Base-by-base conservation (phyloP, 2,329 filamentous ascomycete genomes). In the Ascochyta viciae-villosae region DNA sequence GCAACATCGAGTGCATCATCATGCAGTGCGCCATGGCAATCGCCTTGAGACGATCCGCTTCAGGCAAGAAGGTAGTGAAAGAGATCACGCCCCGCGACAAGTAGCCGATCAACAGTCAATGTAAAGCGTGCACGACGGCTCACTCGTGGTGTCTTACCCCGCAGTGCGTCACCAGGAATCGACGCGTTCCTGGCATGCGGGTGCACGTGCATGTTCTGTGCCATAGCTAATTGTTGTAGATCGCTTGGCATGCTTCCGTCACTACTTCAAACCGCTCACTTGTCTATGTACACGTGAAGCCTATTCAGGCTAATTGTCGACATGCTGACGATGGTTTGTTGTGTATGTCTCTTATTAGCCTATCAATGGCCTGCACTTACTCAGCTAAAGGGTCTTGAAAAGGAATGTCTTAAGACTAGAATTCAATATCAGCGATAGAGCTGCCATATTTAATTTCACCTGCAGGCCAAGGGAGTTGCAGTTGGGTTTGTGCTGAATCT, bases 1-100 rank as follows among this genome's bases (percentile, higher is more conserved):
- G 39, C 49, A 33, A 46, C 37, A 49, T 57, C 31, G 26, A 55
- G 29, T 53, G 47, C 57, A 62, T 58, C 60, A 62, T 60, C 53
- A 42, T 60, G 47, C 57, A 62, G 49, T 38, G 27, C 38, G 42
- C 46, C 47, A 48, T 39, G 37, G 37, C 33, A 50, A 45, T 41
- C 40, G 48, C 37, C 46, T 33, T n/a, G 26, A 40, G 35, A 44
- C 34, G 40, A 35, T 15, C 47, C 47, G 26, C 13, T 50, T 50
- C 53, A 41, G 53, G 53, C 40, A 45, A 50, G 47, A 37, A 24
- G 53, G 37, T 15, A 35, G 49, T 53, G 39, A 38, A 42, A 33
- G 40, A 50, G 49, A 43, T 52, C 50, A 58, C 55, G 50, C 50
- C 37, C 24, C 44, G 42, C 34, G 35, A 40, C 23, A 34, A 41